Percentiles rank a stretch among this genome's conserved stretches.
Evolutionary conservation across 176 grass and related monocot species (phyloP).

Genomic region (Hyparrhenia diplandra): DNA sequence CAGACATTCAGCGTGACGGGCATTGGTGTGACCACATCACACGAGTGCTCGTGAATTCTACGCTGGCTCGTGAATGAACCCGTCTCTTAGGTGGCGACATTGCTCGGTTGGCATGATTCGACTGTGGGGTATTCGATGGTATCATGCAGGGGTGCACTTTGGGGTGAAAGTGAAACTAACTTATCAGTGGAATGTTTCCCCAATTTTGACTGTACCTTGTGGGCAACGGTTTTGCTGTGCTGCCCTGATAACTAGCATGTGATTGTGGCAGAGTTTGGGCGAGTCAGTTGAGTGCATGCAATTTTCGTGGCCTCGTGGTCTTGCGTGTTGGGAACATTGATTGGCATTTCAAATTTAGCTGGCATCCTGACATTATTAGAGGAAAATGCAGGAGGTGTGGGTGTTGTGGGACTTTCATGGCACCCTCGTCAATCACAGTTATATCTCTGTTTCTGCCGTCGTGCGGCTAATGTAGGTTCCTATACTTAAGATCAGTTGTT

Average conservation of each 20-base stretch:
- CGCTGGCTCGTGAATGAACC: background rate
- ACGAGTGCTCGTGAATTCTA: background rate
- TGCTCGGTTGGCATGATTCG: background rate
- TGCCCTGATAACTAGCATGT: background rate
- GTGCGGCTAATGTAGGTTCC: background rate
- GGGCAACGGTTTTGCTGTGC: background rate
- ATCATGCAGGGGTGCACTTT: background rate
- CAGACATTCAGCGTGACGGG: background rate
- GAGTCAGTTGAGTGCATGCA: background rate
- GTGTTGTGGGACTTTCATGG: background rate
- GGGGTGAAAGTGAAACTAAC: background rate
- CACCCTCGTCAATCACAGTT: background rate
- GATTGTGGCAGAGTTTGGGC: background rate
- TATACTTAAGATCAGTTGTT: background rate
- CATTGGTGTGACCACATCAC: background rate
- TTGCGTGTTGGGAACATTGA: background rate
- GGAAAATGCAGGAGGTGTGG: background rate
- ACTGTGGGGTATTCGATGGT: background rate
- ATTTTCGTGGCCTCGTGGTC: background rate
- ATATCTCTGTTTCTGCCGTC: background rate
- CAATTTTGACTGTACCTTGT: background rate
- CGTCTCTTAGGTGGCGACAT: background rate
- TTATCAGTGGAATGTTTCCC: background rate
- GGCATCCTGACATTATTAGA: background rate
- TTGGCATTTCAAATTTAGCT: background rate